Evolutionary conservation across 805 yeast genomes (phyloP), one percentile per base, ranked within the genome.

Genomic region (Zygosaccharomyces siamensis): DNA sequence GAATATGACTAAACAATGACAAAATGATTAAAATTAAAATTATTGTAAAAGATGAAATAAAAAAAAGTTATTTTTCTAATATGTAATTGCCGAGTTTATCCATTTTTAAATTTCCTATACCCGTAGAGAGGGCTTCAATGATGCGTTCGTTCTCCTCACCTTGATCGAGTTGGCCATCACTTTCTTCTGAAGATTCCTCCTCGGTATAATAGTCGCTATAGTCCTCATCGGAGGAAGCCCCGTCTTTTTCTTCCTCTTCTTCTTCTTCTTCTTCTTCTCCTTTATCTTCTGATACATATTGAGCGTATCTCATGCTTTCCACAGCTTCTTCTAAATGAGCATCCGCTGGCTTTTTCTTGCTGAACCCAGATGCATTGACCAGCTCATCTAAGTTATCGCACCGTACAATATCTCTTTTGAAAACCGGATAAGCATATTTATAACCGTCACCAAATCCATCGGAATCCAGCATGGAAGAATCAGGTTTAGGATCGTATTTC

Each of bases 291-390:
- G 64, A 66, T 3, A 64, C 64, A 40, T 55, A 56, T 44, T 64
- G 69, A 21, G 71, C 66, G 4, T 71, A 71, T 68, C 88, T 76
- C 89, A 83, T 83, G 3, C 75, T 56, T 31, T 77, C 75, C 44
- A 89, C 81, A 1, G 96, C 96, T 35, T 73, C 75, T 64, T 89
- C 97, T 58, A 89, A 73, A 46, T 85, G 90, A 59, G 77, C 75
- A 48, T 76, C 78, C 39, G 70, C 66, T 16, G 75, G 71, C 56
- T 76, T 76, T 63, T 78, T 79, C 58, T 79, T 78, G 52, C 75
- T 74, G 49, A 63, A 89, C 0, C 99, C 99, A 0, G 96, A 88
- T 0, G 99, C 99, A 59, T 85, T 84, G 2, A 93, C 95, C 54
- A 83, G 80, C n/a, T 81, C 76, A 70, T 93, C 99, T 56, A 93